Conservation (phyloP, 345 rosid species). For the Bruguiera sexangula region DNA sequence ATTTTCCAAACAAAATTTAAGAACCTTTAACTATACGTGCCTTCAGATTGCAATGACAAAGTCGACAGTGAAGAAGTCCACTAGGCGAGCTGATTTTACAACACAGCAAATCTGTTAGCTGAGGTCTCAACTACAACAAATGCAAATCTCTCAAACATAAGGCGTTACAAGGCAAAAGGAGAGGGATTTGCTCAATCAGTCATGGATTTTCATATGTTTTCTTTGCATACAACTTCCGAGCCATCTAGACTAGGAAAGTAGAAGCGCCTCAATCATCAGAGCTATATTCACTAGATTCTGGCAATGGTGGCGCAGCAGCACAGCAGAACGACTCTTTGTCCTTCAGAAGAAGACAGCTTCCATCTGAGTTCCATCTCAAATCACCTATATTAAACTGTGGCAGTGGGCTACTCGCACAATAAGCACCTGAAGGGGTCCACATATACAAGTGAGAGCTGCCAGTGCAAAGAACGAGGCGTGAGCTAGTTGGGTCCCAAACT, state of each 20-base stretch:
- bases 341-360: constrained; percentile 93
- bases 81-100: too few species aligned
- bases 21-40: too few species aligned
- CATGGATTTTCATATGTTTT: background rate
- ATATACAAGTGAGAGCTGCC: constrained; percentile 91
- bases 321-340: constrained; percentile 89
- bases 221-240: background rate
- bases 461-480: constrained; percentile 80
- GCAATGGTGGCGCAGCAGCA: constrained; percentile 63
- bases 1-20: too few species aligned
- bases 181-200: background rate
- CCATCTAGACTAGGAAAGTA: background rate
- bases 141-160: too few species aligned
- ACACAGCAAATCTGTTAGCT: too few species aligned
- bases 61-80: too few species aligned
- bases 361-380: constrained; percentile 88
- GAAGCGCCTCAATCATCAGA: constrained; percentile 59
- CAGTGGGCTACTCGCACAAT: constrained; percentile 71
- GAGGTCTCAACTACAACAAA: too few species aligned
- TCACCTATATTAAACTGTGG: constrained; percentile 66
- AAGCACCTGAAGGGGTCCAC: constrained; percentile 99
- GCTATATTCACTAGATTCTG: constrained; percentile 86
- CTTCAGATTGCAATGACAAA: too few species aligned
- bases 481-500: constrained; percentile 86
- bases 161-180: background rate